Evolutionary conservation across 306 rosid species (phyloP).

Genomic region (Begonia loranthoides): DNA sequence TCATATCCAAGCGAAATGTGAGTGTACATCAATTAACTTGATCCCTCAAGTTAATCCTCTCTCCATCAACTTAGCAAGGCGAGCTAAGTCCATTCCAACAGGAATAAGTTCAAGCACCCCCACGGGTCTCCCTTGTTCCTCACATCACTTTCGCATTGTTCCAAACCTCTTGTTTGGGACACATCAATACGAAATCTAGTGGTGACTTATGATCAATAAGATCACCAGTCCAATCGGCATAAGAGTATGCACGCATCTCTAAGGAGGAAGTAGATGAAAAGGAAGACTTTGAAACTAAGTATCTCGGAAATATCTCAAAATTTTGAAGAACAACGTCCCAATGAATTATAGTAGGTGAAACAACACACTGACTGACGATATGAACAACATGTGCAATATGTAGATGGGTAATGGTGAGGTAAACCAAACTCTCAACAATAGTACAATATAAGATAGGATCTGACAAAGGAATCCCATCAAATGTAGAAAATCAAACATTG

Average conservation of each 20-base stretch:
- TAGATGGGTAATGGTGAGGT: background rate
- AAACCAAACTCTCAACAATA: background rate
- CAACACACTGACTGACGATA: background rate
- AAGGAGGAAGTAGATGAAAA: background rate
- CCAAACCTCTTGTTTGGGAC: no score
- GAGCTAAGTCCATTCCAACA: no score
- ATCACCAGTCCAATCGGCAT: constrained; percentile 2
- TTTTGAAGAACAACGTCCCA: background rate
- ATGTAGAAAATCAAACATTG: background rate
- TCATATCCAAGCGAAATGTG: no score
- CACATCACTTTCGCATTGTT: no score
- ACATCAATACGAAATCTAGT: no score
- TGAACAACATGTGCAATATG: constrained; percentile 1
- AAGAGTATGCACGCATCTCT: background rate
- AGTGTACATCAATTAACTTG: no score
- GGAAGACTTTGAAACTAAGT: background rate
- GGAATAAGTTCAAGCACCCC: no score
- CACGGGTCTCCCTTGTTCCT: no score
- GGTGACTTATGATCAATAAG: background rate
- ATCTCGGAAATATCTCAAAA: background rate
- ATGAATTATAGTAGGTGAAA: background rate
- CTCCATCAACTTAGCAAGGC: no score
- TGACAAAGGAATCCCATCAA: background rate
- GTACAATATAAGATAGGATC: background rate
- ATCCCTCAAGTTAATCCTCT: no score